A percentile compares a stretch with the other conserved stretches of the same genome.
Evolutionary conservation across 2,329 filamentous ascomycete genomes (phyloP).

Genomic region (Tetracladium maxilliforme): DNA sequence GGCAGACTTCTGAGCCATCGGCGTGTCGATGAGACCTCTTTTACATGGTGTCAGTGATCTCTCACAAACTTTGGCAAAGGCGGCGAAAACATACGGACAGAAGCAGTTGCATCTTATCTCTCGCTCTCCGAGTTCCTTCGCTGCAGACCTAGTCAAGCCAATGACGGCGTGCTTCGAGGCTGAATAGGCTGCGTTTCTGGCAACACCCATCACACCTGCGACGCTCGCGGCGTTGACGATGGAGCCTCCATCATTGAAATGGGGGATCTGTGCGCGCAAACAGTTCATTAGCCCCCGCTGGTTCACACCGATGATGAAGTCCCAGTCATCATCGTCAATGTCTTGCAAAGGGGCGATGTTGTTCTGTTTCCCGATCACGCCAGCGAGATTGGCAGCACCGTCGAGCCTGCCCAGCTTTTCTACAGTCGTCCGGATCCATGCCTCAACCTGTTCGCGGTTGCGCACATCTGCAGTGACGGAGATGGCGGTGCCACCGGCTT

Average conservation of each 20-base stretch:
- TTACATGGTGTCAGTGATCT: too few species aligned
- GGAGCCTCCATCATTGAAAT: conserved; percentile 6
- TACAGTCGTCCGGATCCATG: not conserved
- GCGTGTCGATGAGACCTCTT: too few species aligned
- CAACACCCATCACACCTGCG: conserved; percentile 10
- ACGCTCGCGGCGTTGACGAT: conserved; percentile 11
- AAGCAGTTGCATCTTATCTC: conserved; percentile 4
- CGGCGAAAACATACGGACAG: conserved; percentile 3
- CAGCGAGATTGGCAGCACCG: too few species aligned
- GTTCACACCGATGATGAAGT: conserved; percentile 17
- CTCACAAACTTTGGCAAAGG: too few species aligned
- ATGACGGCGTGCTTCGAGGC: conserved; percentile 17
- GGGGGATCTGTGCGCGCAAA: conserved; percentile 8
- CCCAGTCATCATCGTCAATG: conserved; percentile 17
- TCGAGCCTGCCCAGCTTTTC: conserved; percentile 1
- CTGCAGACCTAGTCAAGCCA: conserved; percentile 14
- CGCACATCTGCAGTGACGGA: conserved; percentile 1
- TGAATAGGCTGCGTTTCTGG: conserved; percentile 11
- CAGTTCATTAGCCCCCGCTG: conserved; percentile 12
- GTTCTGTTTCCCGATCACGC: too few species aligned
- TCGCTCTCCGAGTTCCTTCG: conserved; percentile 11
- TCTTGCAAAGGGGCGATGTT: conserved; percentile 8
- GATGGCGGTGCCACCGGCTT: not conserved
- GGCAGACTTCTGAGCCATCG: too few species aligned
- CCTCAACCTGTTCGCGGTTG: conserved; percentile 1